phyloP scores from a whole-genome alignment of 2,329 filamentous ascomycete genomes.

The Penicillium sp. region DNA sequence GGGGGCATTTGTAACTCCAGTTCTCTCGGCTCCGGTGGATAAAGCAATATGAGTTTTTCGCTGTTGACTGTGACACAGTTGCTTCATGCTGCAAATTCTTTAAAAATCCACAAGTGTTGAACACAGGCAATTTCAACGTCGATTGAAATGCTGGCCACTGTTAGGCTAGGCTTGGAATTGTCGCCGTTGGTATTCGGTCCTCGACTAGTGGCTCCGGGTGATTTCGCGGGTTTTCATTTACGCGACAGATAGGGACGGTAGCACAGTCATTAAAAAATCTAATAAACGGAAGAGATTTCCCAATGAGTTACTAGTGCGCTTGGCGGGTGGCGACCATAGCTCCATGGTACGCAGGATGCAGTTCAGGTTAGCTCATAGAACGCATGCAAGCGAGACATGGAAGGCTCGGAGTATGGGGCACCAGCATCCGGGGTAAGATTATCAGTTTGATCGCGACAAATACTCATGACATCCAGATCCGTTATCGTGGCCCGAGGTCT shows the following conservation, averaged over 20 bases:
- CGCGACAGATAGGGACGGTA: not conserved
- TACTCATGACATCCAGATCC: not conserved
- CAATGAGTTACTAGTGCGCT: not conserved
- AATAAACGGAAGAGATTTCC: not conserved
- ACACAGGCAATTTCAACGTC: slow-evolving; percentile 26
- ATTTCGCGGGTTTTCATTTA: not conserved
- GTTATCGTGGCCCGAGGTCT: slow-evolving; percentile 1
- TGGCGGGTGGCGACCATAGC: not conserved
- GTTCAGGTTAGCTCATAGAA: not conserved
- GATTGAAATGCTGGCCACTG: slow-evolving; percentile 54
- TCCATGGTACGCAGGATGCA: not conserved
- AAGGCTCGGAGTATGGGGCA: not conserved
- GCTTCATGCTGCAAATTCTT: no score
- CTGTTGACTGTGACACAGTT: no score
- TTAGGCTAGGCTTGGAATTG: slow-evolving; percentile 46
- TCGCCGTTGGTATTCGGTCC: no score
- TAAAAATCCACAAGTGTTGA: no score
- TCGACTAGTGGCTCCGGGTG: not conserved
- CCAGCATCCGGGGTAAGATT: not conserved
- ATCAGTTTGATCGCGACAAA: not conserved
- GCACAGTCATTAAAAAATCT: not conserved
- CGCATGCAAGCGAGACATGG: not conserved
- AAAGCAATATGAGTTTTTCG: no score
- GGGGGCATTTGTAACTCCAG: no score
- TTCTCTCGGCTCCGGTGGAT: no score